Evolutionary conservation across 1,139 yeast species (phyloP), one percentile per base, ranked within the genome.

Genomic region (Blastobotrys ciferrii): DNA sequence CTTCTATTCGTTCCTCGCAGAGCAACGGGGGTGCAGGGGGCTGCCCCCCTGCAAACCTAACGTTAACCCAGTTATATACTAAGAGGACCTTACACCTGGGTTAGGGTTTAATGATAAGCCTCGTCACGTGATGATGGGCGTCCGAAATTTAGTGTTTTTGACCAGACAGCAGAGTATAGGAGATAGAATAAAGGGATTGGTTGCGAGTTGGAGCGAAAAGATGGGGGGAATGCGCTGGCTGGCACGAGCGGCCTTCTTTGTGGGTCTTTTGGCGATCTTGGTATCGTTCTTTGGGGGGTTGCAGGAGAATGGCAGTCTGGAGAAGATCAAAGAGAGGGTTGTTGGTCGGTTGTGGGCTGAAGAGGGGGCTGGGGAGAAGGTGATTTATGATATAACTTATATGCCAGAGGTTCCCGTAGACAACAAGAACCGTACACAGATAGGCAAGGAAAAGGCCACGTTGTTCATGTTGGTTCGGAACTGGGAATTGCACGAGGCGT

Each of bases 401-500:
- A 51, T 54, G 25, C 64, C 65, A 1, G 60, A 53, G 32, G 45
- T 47, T 2, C 59, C 60, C 2, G 17, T 44, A 11, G 58, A 54
- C 18, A 20, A 32, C 9, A 62, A 59, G 45, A 60, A 66, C 51
- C 55, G 71, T 4, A 64, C 68, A 1, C 74, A 70, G 53, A 63
- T 71, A n/a, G 74, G 74, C 20, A 69, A 63, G 43, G 82, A 78
- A 43, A 80, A 77, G 53, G 88, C 87, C 15, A 77, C 85, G 2
- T 74, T 82, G 56, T 84, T 82, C 39, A 84, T 88, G 78, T 75
- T 89, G 38, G 92, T 91, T 28, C 69, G 78, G 33, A 86, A 86
- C 64, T 66, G 71, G 54, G 95, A 86, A 64, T 66, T 86, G 31
- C 74, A 72, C 42, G 81, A 78, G 2, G 84, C 88, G 12, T 68